A percentile compares a stretch with the other conserved stretches of the same genome.
phyloP scores from a whole-genome alignment of 139 green algal genomes.

The Volvox africanus region DNA sequence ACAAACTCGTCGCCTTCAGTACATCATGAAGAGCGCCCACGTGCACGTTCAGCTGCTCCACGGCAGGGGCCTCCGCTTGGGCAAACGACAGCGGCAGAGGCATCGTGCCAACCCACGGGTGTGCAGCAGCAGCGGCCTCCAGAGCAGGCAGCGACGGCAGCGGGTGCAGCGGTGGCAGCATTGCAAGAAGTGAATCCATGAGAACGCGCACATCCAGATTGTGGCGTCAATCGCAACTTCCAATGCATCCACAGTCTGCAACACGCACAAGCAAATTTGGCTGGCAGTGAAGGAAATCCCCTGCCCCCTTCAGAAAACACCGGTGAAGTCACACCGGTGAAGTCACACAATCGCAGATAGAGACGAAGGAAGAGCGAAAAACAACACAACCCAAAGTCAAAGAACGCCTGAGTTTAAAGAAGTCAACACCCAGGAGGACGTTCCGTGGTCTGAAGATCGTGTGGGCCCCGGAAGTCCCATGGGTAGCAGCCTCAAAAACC shows the following conservation, averaged over 20 bases:
- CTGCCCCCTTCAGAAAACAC: too few species aligned
- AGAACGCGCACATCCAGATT: neutral
- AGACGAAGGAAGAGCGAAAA: too few species aligned
- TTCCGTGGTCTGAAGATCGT: too few species aligned
- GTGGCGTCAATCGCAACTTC: neutral
- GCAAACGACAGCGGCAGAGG: too few species aligned
- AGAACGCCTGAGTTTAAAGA: too few species aligned
- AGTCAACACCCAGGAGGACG: too few species aligned
- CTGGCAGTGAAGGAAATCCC: too few species aligned
- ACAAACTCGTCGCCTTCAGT: neutral
- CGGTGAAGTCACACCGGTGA: too few species aligned
- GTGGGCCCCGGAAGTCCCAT: too few species aligned
- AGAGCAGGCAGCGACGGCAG: neutral
- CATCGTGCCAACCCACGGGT: neutral
- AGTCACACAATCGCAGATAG: too few species aligned
- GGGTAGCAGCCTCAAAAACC: too few species aligned
- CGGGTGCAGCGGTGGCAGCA: constrained; percentile 13
- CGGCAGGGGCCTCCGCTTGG: neutral
- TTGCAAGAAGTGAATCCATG: neutral
- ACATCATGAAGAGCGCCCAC: neutral
- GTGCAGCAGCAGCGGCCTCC: neutral
- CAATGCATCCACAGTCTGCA: neutral
- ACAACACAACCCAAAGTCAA: too few species aligned
- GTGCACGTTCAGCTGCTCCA: neutral
- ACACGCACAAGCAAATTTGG: neutral